Evolutionary conservation across 495 filamentous ascomycete genomes (phyloP).

Genomic region (Aspergillus conjunctus): DNA sequence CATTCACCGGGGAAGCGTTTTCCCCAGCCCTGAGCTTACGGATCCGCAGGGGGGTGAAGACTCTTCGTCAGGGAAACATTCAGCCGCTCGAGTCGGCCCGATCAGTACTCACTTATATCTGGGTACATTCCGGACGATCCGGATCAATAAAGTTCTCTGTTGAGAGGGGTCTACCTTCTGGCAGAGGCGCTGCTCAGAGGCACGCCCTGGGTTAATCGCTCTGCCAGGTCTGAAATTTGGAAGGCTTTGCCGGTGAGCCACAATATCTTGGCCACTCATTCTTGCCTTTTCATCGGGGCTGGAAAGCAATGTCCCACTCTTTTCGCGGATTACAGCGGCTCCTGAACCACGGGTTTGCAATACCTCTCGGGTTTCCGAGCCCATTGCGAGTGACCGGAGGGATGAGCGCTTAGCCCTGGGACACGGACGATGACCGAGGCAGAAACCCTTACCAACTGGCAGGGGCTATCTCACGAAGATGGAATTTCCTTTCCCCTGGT

Average conservation of each 20-base stretch:
- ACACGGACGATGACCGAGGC: not conserved
- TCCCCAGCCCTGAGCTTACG: conserved; percentile 27
- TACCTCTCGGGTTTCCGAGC: not conserved
- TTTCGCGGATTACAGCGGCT: not conserved
- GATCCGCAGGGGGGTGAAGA: not conserved
- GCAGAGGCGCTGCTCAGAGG: not conserved
- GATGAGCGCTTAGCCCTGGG: conserved; percentile 5
- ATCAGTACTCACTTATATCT: not conserved
- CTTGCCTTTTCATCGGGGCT: not conserved
- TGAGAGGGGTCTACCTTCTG: not conserved
- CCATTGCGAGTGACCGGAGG: not conserved
- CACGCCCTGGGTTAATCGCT: not conserved
- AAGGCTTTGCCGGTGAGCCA: not conserved
- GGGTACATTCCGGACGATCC: not conserved
- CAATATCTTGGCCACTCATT: not conserved
- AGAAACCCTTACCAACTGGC: not conserved
- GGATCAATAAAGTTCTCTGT: not conserved
- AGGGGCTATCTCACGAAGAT: not conserved
- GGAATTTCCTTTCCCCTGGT: not conserved
- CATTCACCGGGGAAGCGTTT: conserved; percentile 40
- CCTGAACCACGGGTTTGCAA: not conserved
- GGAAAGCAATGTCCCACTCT: not conserved
- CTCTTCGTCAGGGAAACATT: conserved; percentile 19
- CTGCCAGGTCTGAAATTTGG: not conserved
- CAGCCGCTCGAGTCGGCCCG: conserved; percentile 7